A percentile compares a stretch with the other conserved stretches of the same genome.
These are phyloP conservation scores for Carex parvula DNA, from an alignment of 176 grass and related monocot species.

Conservation along the genomic window DNA sequence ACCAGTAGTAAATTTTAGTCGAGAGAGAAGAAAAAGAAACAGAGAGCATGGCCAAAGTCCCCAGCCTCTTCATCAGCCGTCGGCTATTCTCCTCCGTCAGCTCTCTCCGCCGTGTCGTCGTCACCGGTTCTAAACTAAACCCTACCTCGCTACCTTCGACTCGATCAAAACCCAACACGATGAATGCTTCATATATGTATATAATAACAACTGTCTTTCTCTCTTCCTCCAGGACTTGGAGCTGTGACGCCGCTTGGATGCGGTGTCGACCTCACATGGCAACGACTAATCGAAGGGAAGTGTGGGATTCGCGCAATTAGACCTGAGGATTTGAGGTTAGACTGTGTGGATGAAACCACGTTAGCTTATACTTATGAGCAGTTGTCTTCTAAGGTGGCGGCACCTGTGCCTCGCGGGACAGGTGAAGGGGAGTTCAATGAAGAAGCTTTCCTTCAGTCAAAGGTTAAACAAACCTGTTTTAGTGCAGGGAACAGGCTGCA, in stretches of 20 bases:
- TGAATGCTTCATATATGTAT: neutral
- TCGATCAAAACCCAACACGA: neutral
- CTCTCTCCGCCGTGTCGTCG: conserved; percentile 64
- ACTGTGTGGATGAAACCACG: conserved; percentile 34
- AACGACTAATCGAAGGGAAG: conserved; percentile 43
- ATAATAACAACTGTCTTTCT: neutral
- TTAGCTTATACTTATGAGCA: conserved; percentile 48
- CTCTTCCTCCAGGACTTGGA: conserved; percentile 41
- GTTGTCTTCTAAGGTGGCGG: conserved; percentile 64
- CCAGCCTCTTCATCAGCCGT: neutral
- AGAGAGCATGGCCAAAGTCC: too few relatives aligned
- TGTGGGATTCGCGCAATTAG: conserved; percentile 63
- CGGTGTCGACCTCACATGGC: conserved; percentile 57
- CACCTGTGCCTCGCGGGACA: conserved; percentile 60
- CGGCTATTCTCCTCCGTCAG: conserved; percentile 34
- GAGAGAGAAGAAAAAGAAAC: too few relatives aligned
- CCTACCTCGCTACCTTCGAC: neutral
- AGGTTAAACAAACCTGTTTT: conserved; percentile 33
- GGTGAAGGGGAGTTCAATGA: conserved; percentile 61
- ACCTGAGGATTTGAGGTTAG: conserved; percentile 50
- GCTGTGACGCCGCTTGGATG: conserved; percentile 78
- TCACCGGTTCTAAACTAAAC: conserved; percentile 36
- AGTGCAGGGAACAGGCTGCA: neutral
- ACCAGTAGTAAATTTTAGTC: too few relatives aligned
- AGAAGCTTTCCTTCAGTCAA: conserved; percentile 53